These are phyloP conservation scores for Colletotrichum liriopes DNA, from an alignment of 2,329 filamentous ascomycete genomes.

Conservation along the genomic window DNA sequence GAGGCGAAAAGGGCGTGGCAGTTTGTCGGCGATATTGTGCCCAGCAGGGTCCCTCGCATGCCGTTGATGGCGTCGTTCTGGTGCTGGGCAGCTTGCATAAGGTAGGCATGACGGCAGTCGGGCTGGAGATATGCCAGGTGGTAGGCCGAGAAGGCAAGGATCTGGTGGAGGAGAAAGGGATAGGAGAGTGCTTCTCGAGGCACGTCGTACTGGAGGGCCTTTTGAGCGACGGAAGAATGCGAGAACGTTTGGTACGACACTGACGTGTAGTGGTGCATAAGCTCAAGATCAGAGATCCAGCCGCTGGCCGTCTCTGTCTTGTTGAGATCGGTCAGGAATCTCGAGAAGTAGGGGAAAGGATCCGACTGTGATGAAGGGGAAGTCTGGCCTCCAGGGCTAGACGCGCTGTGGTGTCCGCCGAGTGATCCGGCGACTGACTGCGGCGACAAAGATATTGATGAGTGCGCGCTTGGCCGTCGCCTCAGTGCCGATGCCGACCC, in stretches of 20 bases:
- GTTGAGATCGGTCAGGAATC: conserved; percentile 46
- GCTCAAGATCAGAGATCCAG: conserved; percentile 55
- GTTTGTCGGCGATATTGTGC: conserved; percentile 48
- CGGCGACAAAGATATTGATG: conserved; percentile 33
- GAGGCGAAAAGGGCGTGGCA: conserved; percentile 54
- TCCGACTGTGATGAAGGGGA: conserved; percentile 32
- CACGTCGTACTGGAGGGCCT: conserved; percentile 47
- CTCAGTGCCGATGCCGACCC: conserved; percentile 20
- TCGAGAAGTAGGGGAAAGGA: conserved; percentile 46
- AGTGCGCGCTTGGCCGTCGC: conserved; percentile 38
- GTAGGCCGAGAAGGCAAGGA: conserved; percentile 52
- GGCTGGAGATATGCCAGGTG: conserved; percentile 51
- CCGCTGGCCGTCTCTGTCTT: conserved; percentile 44
- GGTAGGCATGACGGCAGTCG: conserved; percentile 46
- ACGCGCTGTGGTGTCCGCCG: conserved; percentile 17
- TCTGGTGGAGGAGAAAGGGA: conserved; percentile 51
- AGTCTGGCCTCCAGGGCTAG: conserved; percentile 24
- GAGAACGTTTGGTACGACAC: conserved; percentile 49
- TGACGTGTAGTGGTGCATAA: conserved; percentile 56
- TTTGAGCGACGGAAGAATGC: conserved; percentile 46
- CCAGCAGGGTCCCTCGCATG: conserved; percentile 47
- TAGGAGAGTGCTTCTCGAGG: conserved; percentile 50
- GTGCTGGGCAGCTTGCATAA: conserved; percentile 52
- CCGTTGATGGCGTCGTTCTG: conserved; percentile 53
- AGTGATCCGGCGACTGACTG: conserved; percentile 33